phyloP scores from a whole-genome alignment of 2,329 filamentous ascomycete genomes.

The Ceratocystis colombiana region DNA sequence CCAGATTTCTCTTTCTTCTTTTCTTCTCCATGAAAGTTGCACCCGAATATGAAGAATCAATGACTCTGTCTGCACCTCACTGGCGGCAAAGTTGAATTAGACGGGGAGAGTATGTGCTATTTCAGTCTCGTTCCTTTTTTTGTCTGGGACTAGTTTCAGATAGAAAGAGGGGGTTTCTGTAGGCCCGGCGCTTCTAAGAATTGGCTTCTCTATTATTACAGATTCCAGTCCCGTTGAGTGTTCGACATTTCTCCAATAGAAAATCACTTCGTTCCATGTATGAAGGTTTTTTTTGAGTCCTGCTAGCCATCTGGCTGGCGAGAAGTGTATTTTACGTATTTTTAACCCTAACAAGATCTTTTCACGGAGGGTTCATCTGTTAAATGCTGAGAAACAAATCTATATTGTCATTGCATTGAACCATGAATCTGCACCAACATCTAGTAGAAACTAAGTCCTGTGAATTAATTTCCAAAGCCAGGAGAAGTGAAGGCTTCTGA shows the following conservation, averaged over 20 bases:
- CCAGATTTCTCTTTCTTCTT: slow-evolving; percentile 32
- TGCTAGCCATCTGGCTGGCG: not conserved
- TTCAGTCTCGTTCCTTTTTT: slow-evolving; percentile 25
- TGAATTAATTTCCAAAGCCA: no score
- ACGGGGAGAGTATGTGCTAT: slow-evolving; percentile 46
- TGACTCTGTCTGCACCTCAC: slow-evolving; percentile 38
- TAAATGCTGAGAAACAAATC: no score
- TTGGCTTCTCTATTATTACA: slow-evolving; percentile 42
- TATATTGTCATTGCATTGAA: no score
- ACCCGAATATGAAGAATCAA: slow-evolving; percentile 45
- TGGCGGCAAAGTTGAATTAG: slow-evolving; percentile 47
- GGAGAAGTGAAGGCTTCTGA: no score
- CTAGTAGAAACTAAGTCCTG: not conserved
- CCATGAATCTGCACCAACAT: not conserved
- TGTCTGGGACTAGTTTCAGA: slow-evolving; percentile 24
- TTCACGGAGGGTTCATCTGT: no score
- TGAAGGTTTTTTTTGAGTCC: not conserved
- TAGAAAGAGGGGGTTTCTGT: slow-evolving; percentile 22
- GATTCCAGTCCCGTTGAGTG: slow-evolving; percentile 54
- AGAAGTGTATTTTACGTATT: no score
- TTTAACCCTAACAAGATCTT: no score
- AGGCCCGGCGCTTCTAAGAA: slow-evolving; percentile 51
- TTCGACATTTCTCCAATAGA: slow-evolving; percentile 39
- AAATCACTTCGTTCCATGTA: not conserved
- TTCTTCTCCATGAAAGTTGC: slow-evolving; percentile 44